phyloP scores from a whole-genome alignment of 257 asterid genomes.

The Jaltomata sinuosa region DNA sequence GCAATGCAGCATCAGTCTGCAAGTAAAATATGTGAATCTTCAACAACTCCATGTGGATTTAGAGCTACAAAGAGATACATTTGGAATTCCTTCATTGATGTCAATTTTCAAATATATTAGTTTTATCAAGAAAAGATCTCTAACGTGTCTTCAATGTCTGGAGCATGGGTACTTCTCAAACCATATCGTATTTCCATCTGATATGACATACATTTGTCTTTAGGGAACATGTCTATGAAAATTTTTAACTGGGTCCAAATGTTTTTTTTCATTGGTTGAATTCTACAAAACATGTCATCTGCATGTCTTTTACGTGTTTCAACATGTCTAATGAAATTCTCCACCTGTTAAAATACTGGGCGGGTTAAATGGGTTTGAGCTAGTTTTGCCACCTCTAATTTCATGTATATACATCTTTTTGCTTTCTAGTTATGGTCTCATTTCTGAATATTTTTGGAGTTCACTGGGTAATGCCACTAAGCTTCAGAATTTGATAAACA shows the following conservation, averaged over 20 bases:
- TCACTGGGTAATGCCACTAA: not conserved
- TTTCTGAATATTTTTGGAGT: not conserved
- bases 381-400: not conserved
- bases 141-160: not conserved
- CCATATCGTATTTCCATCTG: not conserved
- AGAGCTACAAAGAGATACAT: not conserved
- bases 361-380: not conserved
- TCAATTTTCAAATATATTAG: not conserved
- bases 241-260: not conserved
- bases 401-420: not conserved
- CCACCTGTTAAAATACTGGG: not conserved
- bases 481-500: not conserved
- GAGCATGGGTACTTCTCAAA: not conserved
- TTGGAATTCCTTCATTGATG: not conserved
- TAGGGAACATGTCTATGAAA: not conserved
- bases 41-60: not conserved
- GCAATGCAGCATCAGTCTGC: conserved; percentile 74
- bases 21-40: not conserved
- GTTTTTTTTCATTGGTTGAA: not conserved
- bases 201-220: not conserved
- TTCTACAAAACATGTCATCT: not conserved
- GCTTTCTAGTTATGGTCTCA: not conserved
- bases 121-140: not conserved
- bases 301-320: not conserved
- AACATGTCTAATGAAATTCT: not conserved